Evolutionary conservation across 345 rosid species (phyloP), one percentile per base, ranked within the genome.

Genomic region (Citrus hindsii): DNA sequence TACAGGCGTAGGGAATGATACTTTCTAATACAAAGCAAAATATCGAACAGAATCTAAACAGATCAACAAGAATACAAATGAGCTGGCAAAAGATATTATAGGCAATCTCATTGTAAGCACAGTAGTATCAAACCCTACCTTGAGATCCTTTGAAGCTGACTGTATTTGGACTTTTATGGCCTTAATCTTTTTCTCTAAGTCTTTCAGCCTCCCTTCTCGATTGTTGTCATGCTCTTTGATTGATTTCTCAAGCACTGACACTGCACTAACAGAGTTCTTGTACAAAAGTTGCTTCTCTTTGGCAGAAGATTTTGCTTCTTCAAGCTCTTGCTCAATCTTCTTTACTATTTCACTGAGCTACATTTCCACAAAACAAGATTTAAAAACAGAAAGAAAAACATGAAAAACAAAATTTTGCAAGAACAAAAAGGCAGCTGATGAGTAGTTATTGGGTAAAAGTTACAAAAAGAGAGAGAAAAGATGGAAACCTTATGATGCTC

Each of bases 401-500:
- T 28, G 71, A 46, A 40, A 48, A 59, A 84, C 71, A 79, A 37
- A 73, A 46, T 28, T 42, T 9, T 37, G 24, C 25, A 18, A 51
- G 61, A 38, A 72, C 22, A 40, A 75, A 64, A 60, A n/a, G 30
- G 69, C 76, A 72, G 67, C 64, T 33, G 32, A 28, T 21, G 18
- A 74, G 40, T 69, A 38, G 74, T 79, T 33, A 32, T 62, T 56
- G 38, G 71, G 70, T 70, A 58, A 35, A 73, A 68, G 65, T 7
- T 66, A 27, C 65, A n/a, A 76, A 63, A 9, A 63, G 53, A 71
- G 25, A 72, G 33, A 58, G 72, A 28, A 74, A 73, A 76, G 68
- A 53, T 71, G 65, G 72, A 79, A 82, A 96, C 99, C 99, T 94
- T 94, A 76, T 94, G 98, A 84, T 92, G 98, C 87, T 92, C 98